These are phyloP conservation scores for Blumeria graminis DNA, from an alignment of 2,329 filamentous ascomycete species.

Conservation along the genomic window DNA sequence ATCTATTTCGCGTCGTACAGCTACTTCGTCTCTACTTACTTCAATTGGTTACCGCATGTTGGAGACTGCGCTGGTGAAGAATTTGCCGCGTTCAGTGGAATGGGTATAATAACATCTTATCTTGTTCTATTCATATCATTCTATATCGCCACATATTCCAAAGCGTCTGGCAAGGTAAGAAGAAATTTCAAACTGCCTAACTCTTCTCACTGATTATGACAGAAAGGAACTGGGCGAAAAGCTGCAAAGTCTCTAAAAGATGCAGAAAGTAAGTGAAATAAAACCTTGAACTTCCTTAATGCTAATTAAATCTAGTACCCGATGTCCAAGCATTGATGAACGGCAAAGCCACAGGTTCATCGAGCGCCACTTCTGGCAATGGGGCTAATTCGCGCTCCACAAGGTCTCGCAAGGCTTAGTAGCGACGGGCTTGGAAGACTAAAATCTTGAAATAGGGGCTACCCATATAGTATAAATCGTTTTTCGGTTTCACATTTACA, in stretches of 20 bases:
- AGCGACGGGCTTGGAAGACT: no score
- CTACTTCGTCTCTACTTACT: constrained; percentile 10
- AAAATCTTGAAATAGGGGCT: no score
- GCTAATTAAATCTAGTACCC: not conserved
- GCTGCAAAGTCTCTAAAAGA: constrained; percentile 2
- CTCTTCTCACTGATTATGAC: not conserved
- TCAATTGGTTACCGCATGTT: constrained; percentile 8
- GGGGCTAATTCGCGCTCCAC: not conserved
- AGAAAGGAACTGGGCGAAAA: not conserved
- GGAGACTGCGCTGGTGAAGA: constrained; percentile 11
- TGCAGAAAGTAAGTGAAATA: not conserved
- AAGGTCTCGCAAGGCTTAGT: constrained; percentile 1
- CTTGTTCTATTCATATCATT: constrained; percentile 12
- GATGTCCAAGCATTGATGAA: constrained; percentile 2
- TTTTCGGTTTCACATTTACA: no score
- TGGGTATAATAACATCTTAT: constrained; percentile 10
- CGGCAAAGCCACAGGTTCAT: not conserved
- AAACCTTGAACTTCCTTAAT: no score
- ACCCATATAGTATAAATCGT: no score
- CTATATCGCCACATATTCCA: constrained; percentile 12
- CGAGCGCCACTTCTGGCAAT: not conserved
- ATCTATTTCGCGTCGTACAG: constrained; percentile 12
- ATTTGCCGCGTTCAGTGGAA: constrained; percentile 10
- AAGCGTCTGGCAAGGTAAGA: constrained; percentile 2
- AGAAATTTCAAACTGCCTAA: not conserved